A percentile compares a stretch with the other conserved stretches of the same genome.
These are phyloP conservation scores for Boletus mariae DNA, from an alignment of 1,284 basidiomycete species.

Conservation along the genomic window DNA sequence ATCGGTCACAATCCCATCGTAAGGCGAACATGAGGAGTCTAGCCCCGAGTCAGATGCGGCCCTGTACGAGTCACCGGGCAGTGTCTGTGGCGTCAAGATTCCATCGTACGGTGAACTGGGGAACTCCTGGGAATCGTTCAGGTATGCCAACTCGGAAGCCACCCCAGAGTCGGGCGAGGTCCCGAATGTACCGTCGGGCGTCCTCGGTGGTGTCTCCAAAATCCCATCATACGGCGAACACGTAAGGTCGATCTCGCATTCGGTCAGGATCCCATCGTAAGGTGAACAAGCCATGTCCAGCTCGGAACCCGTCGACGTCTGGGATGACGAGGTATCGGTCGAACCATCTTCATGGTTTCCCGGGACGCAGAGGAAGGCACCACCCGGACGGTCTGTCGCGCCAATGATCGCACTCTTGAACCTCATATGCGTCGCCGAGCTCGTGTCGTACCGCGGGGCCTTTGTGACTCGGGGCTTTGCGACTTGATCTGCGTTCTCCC, in stretches of 20 bases:
- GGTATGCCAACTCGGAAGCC: background rate
- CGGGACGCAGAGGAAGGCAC: background rate
- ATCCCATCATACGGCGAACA: background rate
- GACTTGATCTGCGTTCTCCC: background rate
- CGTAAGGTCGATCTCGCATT: background rate
- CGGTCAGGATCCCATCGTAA: background rate
- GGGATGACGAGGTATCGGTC: background rate
- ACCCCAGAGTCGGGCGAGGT: background rate
- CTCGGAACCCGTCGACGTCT: background rate
- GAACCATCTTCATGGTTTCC: background rate
- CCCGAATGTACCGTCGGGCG: background rate
- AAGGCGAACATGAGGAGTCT: too few relatives aligned
- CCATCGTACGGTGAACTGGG: background rate
- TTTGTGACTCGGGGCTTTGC: background rate
- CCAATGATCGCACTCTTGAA: slow-evolving; percentile 19
- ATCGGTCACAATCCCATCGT: too few relatives aligned
- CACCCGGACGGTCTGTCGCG: background rate
- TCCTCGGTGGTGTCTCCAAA: background rate
- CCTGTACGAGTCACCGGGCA: too few relatives aligned
- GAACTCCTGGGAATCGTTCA: background rate
- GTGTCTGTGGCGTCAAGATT: background rate
- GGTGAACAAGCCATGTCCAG: background rate
- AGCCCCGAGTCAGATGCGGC: too few relatives aligned
- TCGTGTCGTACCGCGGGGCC: slow-evolving; percentile 22
- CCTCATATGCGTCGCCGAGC: slow-evolving; percentile 2